Conservation (phyloP, 805 yeast genomes). For the Ogataea nakhonphanomensis region DNA sequence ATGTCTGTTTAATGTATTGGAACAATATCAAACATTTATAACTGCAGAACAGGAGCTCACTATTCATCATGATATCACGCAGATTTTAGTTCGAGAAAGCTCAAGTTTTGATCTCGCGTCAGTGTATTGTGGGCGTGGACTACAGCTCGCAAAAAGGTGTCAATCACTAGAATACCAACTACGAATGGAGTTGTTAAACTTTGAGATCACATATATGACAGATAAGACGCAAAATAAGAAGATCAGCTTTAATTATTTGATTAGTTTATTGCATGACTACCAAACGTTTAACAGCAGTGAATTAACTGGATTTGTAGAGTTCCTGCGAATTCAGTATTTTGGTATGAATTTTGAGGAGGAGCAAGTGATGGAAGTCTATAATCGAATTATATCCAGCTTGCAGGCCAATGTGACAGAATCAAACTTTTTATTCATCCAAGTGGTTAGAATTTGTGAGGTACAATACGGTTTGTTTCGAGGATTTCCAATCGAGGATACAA, state of each 20-base stretch:
- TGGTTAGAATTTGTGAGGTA: slow-evolving; percentile 30
- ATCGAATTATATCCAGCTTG: slow-evolving; percentile 12
- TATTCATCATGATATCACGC: slow-evolving; percentile 36
- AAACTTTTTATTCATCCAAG: slow-evolving; percentile 20
- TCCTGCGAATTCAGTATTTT: slow-evolving; percentile 33
- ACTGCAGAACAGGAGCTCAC: slow-evolving; percentile 33
- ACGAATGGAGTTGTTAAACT: slow-evolving; percentile 34
- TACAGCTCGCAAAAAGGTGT: slow-evolving; percentile 28
- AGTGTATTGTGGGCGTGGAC: slow-evolving; percentile 30
- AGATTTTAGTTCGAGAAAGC: slow-evolving; percentile 40
- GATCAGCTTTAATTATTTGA: slow-evolving; percentile 32
- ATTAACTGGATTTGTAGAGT: slow-evolving; percentile 30
- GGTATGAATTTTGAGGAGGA: slow-evolving; percentile 27
- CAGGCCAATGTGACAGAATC: slow-evolving; percentile 4
- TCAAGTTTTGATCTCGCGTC: slow-evolving; percentile 40
- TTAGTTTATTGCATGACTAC: slow-evolving; percentile 25
- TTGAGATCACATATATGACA: slow-evolving; percentile 34
- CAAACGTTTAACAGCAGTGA: slow-evolving; percentile 13
- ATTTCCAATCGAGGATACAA: slow-evolving; percentile 23
- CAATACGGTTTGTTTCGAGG: slow-evolving; percentile 34
- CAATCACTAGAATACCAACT: slow-evolving; percentile 27
- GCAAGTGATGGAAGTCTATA: slow-evolving; percentile 24
- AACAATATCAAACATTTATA: slow-evolving; percentile 30
- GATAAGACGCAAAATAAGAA: slow-evolving; percentile 19
- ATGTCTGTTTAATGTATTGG: slow-evolving; percentile 33